phyloP scores from a whole-genome alignment of 192 early-diverging fungal genomes.

The Spinellus fusiger region DNA sequence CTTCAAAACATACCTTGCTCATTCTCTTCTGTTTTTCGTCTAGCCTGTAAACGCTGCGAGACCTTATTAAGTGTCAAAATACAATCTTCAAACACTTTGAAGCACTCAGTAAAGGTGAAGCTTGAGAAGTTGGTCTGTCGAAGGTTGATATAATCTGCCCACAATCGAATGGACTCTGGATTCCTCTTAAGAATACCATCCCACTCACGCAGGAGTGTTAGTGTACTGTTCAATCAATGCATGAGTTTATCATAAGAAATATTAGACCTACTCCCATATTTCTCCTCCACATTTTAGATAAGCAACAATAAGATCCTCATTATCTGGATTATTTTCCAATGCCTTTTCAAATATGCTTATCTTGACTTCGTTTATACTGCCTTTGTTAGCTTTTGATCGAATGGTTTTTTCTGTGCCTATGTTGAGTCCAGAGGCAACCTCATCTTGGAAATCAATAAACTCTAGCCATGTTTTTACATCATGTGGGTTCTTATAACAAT shows the following conservation, averaged over 20 bases:
- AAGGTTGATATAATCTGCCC: constrained; percentile 53
- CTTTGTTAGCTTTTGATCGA: constrained; percentile 17
- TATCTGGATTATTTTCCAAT: constrained; percentile 39
- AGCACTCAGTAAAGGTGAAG: constrained; percentile 42
- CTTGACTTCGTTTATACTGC: constrained; percentile 44
- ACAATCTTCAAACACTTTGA: constrained; percentile 40
- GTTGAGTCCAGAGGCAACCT: constrained; percentile 17
- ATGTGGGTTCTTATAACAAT: too few species aligned
- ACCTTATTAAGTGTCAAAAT: constrained; percentile 6
- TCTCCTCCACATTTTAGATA: constrained; percentile 45
- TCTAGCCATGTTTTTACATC: constrained; percentile 42
- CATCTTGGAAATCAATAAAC: constrained; percentile 50
- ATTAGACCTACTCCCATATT: constrained; percentile 33
- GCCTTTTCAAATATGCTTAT: constrained; percentile 53
- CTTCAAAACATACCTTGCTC: neutral
- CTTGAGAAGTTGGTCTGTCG: constrained; percentile 49
- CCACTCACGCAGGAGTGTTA: constrained; percentile 45
- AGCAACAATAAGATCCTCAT: constrained; percentile 32
- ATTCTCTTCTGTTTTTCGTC: neutral
- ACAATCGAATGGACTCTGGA: constrained; percentile 36
- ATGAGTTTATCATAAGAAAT: neutral
- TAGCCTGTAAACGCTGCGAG: neutral
- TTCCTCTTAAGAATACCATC: constrained; percentile 35
- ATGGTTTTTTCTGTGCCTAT: constrained; percentile 15
- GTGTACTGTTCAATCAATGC: constrained; percentile 3